A percentile compares a stretch with the other conserved stretches of the same genome.
Conservation (phyloP, 805 yeast genomes). For the Barnettozyma siamensis region DNA sequence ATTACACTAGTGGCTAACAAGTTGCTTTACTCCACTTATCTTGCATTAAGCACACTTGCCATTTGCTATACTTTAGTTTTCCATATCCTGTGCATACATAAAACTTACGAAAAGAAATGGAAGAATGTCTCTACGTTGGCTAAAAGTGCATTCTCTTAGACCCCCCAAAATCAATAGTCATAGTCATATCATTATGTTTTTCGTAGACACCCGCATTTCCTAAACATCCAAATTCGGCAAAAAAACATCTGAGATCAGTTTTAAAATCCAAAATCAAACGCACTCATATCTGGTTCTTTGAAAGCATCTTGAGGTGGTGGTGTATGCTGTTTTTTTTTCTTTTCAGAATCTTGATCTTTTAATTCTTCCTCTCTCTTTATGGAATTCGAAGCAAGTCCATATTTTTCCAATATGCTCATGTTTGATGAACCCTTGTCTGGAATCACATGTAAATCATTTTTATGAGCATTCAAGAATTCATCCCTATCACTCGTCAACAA, state of each 20-base stretch:
- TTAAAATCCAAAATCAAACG: constrained; percentile 48
- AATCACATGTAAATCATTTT: constrained; percentile 4
- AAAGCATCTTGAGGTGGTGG: constrained; percentile 50
- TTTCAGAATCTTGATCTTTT: constrained; percentile 7
- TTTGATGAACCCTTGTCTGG: constrained; percentile 4
- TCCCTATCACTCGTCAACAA: constrained; percentile 8
- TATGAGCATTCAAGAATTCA: background rate
- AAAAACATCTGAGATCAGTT: background rate
- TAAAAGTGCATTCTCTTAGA: background rate
- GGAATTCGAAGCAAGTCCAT: constrained; percentile 21
- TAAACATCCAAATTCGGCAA: too few relatives aligned
- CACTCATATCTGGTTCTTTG: constrained; percentile 73
- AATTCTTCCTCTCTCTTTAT: constrained; percentile 15
- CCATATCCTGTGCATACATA: constrained; percentile 14
- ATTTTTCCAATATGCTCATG: constrained; percentile 24
- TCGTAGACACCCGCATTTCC: too few relatives aligned
- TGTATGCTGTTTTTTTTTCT: constrained; percentile 7
- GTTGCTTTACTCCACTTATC: constrained; percentile 7
- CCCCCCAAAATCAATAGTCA: too few relatives aligned
- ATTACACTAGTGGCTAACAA: background rate
- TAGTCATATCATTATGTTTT: background rate
- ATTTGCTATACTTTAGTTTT: constrained; percentile 16
- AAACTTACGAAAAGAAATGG: constrained; percentile 22
- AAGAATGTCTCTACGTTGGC: constrained; percentile 8
- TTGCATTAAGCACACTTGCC: constrained; percentile 7